Base-by-base conservation (phyloP, 2,329 filamentous ascomycete species). In the Cyphellophora europaea region DNA sequence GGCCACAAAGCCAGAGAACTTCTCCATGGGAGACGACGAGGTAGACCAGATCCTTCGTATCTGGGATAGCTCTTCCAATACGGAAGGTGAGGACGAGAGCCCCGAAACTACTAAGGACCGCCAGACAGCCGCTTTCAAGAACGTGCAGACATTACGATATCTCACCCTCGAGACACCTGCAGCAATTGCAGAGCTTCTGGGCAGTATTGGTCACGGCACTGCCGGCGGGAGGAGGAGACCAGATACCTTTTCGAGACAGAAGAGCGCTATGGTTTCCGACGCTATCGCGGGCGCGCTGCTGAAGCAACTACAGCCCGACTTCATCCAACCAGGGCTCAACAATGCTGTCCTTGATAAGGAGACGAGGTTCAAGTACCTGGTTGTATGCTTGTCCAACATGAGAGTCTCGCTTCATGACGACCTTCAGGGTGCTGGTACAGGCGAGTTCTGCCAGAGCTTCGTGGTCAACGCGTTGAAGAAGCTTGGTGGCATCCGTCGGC, bases 401-500 rank as follows among this genome's bases (percentile, higher is more conserved):
- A 72, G 76, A 42, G 67, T 79, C 11, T 72, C 81, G 35, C 43
- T 49, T 16, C 44, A 40, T 29, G 46, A 49, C 12, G 47, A 49
- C 16, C 41, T 36, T 18, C 37, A 36, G 30, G 36, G 36, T 3
- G 34, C 38, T 12, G 37, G 42, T 17, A 11, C 37, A 6, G 34
- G 30, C 21, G 32, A 41, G 8, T 40, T 42, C 25, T 38, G 33
- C 13, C 54, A 79, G 42, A 82, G 86, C 28, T 72, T 91, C 17
- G 79, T 96, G 21, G 68, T 98, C 15, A 72, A 88, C 36, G 82
- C 86, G 1, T 95, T 98, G 64, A 89, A 88, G 56, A 79, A 85
- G 40, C 72, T 77, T 31, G 78, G 77, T 25, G 89, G 91, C 1
- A 69, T 98, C 39, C 71, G 77, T 6, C 69, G 77, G 4, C 63